These are phyloP conservation scores for Metschnikowia matae DNA, from an alignment of 805 yeast genomes.

Conservation along the genomic window DNA sequence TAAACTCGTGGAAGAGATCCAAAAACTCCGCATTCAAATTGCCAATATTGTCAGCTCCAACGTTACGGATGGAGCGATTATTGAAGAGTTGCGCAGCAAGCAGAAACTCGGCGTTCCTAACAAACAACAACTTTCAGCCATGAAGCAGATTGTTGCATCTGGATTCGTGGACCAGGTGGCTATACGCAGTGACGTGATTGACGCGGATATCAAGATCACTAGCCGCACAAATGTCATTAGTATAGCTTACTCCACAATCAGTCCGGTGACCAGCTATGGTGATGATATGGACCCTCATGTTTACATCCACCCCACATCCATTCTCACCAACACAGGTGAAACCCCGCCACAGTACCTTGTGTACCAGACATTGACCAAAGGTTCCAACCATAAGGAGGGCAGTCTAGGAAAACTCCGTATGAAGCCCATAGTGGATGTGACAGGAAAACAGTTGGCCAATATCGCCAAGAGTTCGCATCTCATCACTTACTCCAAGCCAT, in stretches of 20 bases:
- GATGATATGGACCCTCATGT: conserved; percentile 49
- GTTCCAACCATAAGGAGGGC: conserved; percentile 44
- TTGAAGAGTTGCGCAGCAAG: conserved; percentile 32
- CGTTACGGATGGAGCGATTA: conserved; percentile 57
- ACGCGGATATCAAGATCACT: conserved; percentile 56
- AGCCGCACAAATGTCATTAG: conserved; percentile 55
- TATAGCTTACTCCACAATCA: conserved; percentile 62
- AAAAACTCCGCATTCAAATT: conserved; percentile 75
- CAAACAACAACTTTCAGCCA: conserved; percentile 62
- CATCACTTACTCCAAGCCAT: conserved; percentile 82
- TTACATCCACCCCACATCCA: conserved; percentile 77
- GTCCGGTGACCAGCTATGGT: conserved; percentile 38
- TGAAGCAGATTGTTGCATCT: conserved; percentile 89
- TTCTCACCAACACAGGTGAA: conserved; percentile 56
- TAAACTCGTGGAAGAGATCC: conserved; percentile 81
- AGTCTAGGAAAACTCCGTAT: conserved; percentile 51
- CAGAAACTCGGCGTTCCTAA: conserved; percentile 64
- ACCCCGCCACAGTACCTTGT: conserved; percentile 78
- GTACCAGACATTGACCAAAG: conserved; percentile 60
- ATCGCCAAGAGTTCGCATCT: conserved; percentile 70
- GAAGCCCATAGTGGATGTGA: conserved; percentile 71
- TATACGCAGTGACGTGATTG: conserved; percentile 70
- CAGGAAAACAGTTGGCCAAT: conserved; percentile 71
- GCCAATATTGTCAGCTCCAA: conserved; percentile 67
- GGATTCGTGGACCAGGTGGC: conserved; percentile 93